Conservation (phyloP, 495 filamentous ascomycete species). For the Jackrogersella minutella region DNA sequence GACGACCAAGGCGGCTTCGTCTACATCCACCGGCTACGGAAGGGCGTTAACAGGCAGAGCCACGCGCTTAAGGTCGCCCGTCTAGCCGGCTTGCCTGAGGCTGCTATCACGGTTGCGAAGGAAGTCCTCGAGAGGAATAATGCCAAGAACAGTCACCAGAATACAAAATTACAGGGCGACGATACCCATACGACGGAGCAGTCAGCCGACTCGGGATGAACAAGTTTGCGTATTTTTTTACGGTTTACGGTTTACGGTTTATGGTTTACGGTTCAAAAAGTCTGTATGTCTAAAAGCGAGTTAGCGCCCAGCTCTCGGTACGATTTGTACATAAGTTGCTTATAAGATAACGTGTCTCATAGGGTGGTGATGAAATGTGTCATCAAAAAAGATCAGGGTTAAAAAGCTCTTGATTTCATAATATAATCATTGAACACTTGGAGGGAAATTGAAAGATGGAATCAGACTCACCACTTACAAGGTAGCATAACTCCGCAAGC, state of each 20-base stretch:
- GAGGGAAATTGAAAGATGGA: slow-evolving; percentile 13
- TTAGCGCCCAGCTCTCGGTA: slow-evolving; percentile 46
- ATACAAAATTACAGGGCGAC: slow-evolving; percentile 12
- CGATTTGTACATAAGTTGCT: slow-evolving; percentile 18
- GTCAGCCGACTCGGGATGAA: not conserved
- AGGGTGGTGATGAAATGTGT: slow-evolving; percentile 56
- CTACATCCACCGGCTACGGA: slow-evolving; percentile 83
- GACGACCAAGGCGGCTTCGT: slow-evolving; percentile 69
- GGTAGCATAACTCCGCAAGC: slow-evolving; percentile 3
- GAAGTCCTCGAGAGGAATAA: slow-evolving; percentile 46
- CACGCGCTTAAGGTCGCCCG: slow-evolving; percentile 94
- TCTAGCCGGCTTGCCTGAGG: slow-evolving; percentile 77
- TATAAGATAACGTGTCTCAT: slow-evolving; percentile 54
- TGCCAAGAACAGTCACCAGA: not conserved
- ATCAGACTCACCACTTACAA: slow-evolving; percentile 55
- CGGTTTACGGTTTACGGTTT: not conserved
- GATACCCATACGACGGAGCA: slow-evolving; percentile 19
- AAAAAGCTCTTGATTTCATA: slow-evolving; percentile 62
- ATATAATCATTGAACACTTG: slow-evolving; percentile 61
- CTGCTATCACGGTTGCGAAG: slow-evolving; percentile 65
- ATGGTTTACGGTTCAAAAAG: not conserved
- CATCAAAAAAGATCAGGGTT: slow-evolving; percentile 62
- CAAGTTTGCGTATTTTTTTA: not conserved
- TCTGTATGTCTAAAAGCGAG: slow-evolving; percentile 24
- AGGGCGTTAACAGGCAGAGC: slow-evolving; percentile 83